Conservation (phyloP, 2,329 filamentous ascomycete species). For the Monosporascus sp. region DNA sequence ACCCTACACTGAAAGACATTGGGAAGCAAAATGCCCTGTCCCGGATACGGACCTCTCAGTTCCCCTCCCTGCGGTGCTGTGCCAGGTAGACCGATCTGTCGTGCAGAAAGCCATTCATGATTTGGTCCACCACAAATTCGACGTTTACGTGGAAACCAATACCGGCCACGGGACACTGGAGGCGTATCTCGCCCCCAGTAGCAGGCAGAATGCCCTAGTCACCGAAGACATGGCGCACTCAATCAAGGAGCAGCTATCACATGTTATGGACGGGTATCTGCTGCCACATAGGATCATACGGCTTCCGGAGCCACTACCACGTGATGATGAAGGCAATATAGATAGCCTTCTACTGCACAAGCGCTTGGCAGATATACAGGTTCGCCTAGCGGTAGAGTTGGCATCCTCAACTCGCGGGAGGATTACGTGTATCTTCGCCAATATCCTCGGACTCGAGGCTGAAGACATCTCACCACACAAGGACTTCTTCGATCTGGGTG, state of each 20-base stretch:
- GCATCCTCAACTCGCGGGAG: slow-evolving; percentile 25
- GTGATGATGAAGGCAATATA: slow-evolving; percentile 24
- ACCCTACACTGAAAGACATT: slow-evolving; percentile 40
- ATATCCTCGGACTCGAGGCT: slow-evolving; percentile 35
- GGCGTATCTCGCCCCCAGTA: slow-evolving; percentile 1
- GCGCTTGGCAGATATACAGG: slow-evolving; percentile 21
- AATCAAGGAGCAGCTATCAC: slow-evolving; percentile 9
- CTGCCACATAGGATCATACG: slow-evolving; percentile 33
- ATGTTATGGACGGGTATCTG: slow-evolving; percentile 26
- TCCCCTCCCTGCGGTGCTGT: slow-evolving; percentile 32
- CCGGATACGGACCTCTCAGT: slow-evolving; percentile 40
- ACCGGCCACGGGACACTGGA: background rate
- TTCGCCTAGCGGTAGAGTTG: slow-evolving; percentile 3
- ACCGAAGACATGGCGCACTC: slow-evolving; percentile 1
- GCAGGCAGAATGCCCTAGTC: background rate
- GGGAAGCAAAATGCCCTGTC: slow-evolving; percentile 43
- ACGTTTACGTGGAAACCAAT: slow-evolving; percentile 2
- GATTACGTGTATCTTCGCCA: slow-evolving; percentile 40
- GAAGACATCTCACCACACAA: slow-evolving; percentile 34
- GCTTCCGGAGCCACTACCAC: slow-evolving; percentile 30
- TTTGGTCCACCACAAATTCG: slow-evolving; percentile 1
- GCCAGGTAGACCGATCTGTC: slow-evolving; percentile 23
- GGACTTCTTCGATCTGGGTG: slow-evolving; percentile 44
- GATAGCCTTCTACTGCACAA: slow-evolving; percentile 32
- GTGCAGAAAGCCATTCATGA: slow-evolving; percentile 13